These are phyloP conservation scores for Lepidium aucheri DNA, from an alignment of 345 rosid species.

Conservation along the genomic window DNA sequence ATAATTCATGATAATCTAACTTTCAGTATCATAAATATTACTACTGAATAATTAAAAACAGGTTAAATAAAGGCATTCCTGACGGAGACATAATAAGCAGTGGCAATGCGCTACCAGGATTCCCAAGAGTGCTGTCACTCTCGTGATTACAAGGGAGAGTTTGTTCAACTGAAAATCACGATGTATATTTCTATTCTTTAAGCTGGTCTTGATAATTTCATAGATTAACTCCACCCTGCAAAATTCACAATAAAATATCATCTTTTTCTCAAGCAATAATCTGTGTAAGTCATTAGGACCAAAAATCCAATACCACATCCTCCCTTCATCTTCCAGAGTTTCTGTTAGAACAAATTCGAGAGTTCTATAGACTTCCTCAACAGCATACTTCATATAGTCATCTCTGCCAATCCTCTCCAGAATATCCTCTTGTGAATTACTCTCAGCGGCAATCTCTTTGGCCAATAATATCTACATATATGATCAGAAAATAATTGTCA, in stretches of 20 bases:
- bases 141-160: conserved; percentile 68
- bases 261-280: not conserved
- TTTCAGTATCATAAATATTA: not conserved
- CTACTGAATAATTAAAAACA: not conserved
- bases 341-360: conserved; percentile 59
- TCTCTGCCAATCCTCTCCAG: conserved; percentile 82
- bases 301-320: conserved; percentile 56
- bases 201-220: conserved; percentile 53
- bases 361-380: conserved; percentile 69
- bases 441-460: conserved; percentile 76
- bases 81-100: conserved; percentile 3
- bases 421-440: conserved; percentile 69
- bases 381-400: conserved; percentile 94
- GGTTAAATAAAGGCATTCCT: not conserved
- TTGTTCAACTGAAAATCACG: conserved; percentile 60
- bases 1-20: not conserved
- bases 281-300: conserved; percentile 6
- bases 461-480: conserved; percentile 72
- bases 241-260: conserved; percentile 18
- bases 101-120: conserved; percentile 47
- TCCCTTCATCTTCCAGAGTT: conserved; percentile 82
- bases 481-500: not conserved
- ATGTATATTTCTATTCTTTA: conserved; percentile 39
- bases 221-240: conserved; percentile 84
- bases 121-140: conserved; percentile 77